Conservation (phyloP, 768 basidiomycete genomes). For the Fomitopsis serialis region DNA sequence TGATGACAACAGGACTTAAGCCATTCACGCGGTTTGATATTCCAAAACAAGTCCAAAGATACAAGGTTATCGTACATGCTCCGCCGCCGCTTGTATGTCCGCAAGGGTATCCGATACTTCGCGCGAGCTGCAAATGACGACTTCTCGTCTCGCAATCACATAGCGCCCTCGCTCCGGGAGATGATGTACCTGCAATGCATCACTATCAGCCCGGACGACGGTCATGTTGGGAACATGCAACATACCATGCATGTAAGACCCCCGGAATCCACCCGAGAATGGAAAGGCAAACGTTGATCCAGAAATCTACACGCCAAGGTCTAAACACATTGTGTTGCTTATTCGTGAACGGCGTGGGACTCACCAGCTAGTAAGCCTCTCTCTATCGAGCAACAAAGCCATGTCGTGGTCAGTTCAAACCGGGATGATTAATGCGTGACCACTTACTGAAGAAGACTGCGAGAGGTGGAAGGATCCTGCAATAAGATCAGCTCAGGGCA, state of each 20-base stretch:
- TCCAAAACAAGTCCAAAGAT: too few relatives aligned
- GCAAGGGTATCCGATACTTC: neutral
- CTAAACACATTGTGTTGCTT: too few relatives aligned
- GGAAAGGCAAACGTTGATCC: conserved; percentile 36
- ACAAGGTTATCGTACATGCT: too few relatives aligned
- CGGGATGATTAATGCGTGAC: neutral
- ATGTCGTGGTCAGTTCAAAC: neutral
- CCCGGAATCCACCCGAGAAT: conserved; percentile 42
- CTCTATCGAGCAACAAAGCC: conserved; percentile 14
- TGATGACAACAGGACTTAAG: too few relatives aligned
- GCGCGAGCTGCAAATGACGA: too few relatives aligned
- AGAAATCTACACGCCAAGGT: conserved; percentile 24
- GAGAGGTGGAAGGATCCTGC: conserved; percentile 27
- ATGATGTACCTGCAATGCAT: conserved; percentile 25
- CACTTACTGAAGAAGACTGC: conserved; percentile 28
- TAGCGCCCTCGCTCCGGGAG: conserved; percentile 23
- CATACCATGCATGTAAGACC: conserved; percentile 37
- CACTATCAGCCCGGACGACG: neutral
- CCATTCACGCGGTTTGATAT: too few relatives aligned
- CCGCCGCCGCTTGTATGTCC: too few relatives aligned
- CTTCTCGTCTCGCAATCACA: too few relatives aligned
- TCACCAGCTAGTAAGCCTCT: conserved; percentile 20
- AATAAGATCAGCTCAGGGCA: neutral
- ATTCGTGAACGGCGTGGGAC: too few relatives aligned
- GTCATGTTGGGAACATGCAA: neutral